These are phyloP conservation scores for Microbotryum silenes-acaulis DNA, from an alignment of 1,284 basidiomycete genomes.

Conservation along the genomic window DNA sequence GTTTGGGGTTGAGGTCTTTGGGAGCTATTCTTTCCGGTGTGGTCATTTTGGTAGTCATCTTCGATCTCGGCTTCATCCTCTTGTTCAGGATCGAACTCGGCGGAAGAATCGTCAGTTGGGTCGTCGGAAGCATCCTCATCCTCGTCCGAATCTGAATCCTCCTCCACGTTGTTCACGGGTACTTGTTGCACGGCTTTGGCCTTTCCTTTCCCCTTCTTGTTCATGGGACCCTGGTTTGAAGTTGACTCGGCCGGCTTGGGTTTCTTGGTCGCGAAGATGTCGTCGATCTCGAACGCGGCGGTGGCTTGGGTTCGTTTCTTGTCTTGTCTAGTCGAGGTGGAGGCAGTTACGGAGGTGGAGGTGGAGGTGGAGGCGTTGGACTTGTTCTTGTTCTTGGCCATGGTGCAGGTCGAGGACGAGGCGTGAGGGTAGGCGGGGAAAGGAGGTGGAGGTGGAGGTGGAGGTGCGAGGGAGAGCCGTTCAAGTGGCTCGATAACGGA, in stretches of 20 bases:
- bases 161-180: background rate
- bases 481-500: too few species aligned
- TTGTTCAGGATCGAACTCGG: background rate
- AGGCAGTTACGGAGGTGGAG: background rate
- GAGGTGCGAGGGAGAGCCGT: too few species aligned
- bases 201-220: conserved; percentile 7
- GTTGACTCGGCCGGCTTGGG: conserved; percentile 6
- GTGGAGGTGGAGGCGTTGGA: background rate
- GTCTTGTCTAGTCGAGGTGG: background rate
- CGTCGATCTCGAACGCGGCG: conserved; percentile 32
- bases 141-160: background rate
- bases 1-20: too few species aligned
- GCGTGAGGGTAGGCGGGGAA: too few species aligned
- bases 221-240: background rate
- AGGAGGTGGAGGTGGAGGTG: too few species aligned
- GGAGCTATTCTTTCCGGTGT: too few species aligned
- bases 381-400: background rate
- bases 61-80: conserved; percentile 14
- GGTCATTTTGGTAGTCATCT: background rate
- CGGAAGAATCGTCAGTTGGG: background rate
- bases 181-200: background rate
- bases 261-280: conserved; percentile 33
- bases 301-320: conserved; percentile 14
- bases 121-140: too few species aligned
- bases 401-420: background rate